These are phyloP conservation scores for Cladosporium sp. DNA, from an alignment of 2,329 filamentous ascomycete species.

Conservation along the genomic window DNA sequence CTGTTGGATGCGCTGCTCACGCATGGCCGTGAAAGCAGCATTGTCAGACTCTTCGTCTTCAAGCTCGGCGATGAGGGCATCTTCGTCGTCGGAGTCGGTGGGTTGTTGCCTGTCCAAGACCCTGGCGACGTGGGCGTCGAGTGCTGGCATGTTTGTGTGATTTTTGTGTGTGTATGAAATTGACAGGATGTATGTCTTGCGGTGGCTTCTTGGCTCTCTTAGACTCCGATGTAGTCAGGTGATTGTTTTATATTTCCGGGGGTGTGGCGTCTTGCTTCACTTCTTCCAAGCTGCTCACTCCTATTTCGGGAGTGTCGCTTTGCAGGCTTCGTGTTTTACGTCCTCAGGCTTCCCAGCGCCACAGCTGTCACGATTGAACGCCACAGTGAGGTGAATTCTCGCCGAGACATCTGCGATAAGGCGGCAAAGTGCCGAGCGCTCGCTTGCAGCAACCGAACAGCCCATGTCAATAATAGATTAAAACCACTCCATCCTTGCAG, in stretches of 20 bases:
- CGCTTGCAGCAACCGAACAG: background rate
- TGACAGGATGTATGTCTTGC: background rate
- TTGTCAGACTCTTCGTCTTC: slow-evolving; percentile 54
- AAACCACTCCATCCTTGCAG: background rate
- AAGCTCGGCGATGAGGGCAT: slow-evolving; percentile 61
- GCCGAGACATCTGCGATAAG: background rate
- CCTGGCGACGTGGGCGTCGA: slow-evolving; percentile 54
- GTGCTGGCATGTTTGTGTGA: slow-evolving; percentile 40
- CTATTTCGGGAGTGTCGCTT: background rate
- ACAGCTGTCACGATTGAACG: background rate
- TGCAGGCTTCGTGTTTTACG: background rate
- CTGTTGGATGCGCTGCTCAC: slow-evolving; percentile 58
- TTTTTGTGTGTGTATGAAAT: background rate
- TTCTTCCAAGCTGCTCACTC: background rate
- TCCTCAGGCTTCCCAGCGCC: background rate
- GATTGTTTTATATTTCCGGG: background rate
- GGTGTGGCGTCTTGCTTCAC: background rate
- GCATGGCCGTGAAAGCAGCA: slow-evolving; percentile 54
- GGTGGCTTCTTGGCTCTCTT: background rate
- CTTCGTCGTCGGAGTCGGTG: slow-evolving; percentile 57
- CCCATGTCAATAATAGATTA: too few relatives aligned
- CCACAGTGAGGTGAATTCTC: background rate
- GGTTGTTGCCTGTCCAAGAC: slow-evolving; percentile 47
- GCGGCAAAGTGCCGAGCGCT: background rate
- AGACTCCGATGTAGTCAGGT: background rate